Evolutionary conservation across 345 rosid species (phyloP), one percentile per base, ranked within the genome.

Genomic region (Eucalyptus curtisii): DNA sequence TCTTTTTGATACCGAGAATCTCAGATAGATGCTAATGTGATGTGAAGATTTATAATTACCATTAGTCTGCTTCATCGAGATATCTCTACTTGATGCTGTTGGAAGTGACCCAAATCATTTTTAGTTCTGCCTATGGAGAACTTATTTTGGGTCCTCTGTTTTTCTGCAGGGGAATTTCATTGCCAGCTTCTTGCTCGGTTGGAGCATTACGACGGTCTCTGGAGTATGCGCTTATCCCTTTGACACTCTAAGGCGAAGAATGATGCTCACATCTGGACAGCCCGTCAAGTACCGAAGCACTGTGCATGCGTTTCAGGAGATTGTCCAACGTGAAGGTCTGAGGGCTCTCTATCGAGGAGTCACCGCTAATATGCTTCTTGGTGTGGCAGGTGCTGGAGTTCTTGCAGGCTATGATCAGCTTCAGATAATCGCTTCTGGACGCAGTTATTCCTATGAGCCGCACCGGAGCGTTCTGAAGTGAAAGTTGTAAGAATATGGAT

Each of bases 261-360:
- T 98, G 99, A 97, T 97, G 99, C 95, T 97, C 89, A 98, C 99
- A 55, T 97, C 99, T 44, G 99, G 99, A 88, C 95, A 95, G 64
- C 93, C 96, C 24, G 81, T 87, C 15, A 98, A 96, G 93, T 97
- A 97, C 91, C 91, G 90, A 17, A 93, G 90, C 79, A 87, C 95
- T 24, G 76, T 91, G 87, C 99, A 96, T 55, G 98, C 99, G 16
- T 89, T 93, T 48, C 88, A 19, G n/a, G 98, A 97, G 94, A 97
- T 98, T 45, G 59, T 93, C 86, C 93, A 87, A 40, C 90, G 88
- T 1, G 99, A 98, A 91, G 99, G 99, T 24, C 91, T 93, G 89
- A 87, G 88, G 86, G 96, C 96, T 12, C 91, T 98, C 20, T 98
- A 89, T 79, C 94, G 95, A 89, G 99, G 97, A 85, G 98, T 95